Base-by-base conservation (phyloP, 192 early-diverging fungal species). In the Podila horticola region DNA sequence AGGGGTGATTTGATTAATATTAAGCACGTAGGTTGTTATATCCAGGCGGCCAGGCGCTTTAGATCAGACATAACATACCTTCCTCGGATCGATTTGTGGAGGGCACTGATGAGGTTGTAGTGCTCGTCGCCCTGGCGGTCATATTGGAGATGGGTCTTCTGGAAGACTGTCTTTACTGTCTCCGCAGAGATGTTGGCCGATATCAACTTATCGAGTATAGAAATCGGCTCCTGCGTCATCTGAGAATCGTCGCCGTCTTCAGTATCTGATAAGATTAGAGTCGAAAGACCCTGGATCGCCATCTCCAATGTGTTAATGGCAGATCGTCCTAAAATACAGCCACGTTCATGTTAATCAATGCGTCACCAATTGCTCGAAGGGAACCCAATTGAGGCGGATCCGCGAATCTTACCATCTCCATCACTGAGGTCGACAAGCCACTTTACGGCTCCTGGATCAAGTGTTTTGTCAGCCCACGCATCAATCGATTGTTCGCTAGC, bases 71-170 rank as follows among this genome's bases (percentile, higher is more conserved):
- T 13, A 6, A 11, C 65, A 60, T 83, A 89, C 88, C 88, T 84
- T 62, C 95, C 95, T n/a, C 95, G 91, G 31, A 97, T 86, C 69
- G 91, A 93, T 81, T 97, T 97, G 84, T 97, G 95, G 17, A 97
- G 67, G 0, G 96, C 96, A 61, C 94, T 95, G 51, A 97, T 97
- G 8, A 93, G 87, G 38, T 97, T 92, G 74, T 95, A 96, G 83
- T 97, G 96, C 73, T 96, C 92, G n/a, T 97, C 94, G 0, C 92
- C 92, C 64, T 92, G 89, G 15, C 88, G 85, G 68, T 95, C 95
- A 74, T 97, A 97, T 19, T 92, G 67, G n/a, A 95, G 69, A 63
- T 95, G 93, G 0, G 93, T 89, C 71, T 93, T 89, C 67, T 96
- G 93, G 26, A 97, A 90, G 3, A 94, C 92, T 3, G 72, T 76